phyloP scores from a whole-genome alignment of 1,284 basidiomycete genomes.

The Marasmius oreades region DNA sequence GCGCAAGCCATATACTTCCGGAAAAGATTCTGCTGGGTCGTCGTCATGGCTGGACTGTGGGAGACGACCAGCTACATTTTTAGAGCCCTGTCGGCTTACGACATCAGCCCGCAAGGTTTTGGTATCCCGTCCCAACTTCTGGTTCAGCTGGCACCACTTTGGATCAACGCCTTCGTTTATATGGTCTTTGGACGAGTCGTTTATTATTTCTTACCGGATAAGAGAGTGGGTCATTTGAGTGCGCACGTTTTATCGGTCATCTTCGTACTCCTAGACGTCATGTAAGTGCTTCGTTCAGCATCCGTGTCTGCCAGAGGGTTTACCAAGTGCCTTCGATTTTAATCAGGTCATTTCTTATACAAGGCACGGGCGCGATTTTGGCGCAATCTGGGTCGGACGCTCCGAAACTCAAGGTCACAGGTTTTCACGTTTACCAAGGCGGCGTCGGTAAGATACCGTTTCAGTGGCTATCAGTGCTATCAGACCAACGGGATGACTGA shows the following conservation, averaged over 20 bases:
- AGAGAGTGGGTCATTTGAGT: conserved; percentile 14
- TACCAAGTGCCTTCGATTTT: background rate
- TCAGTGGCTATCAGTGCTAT: background rate
- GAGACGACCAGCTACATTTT: conserved; percentile 17
- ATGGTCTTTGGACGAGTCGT: conserved; percentile 20
- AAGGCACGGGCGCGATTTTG: background rate
- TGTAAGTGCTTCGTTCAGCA: background rate
- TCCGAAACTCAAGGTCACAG: conserved; percentile 2
- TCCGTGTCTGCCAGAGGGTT: background rate
- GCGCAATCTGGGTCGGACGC: background rate
- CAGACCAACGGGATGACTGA: background rate
- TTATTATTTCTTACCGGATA: conserved; percentile 19
- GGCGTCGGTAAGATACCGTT: conserved; percentile 11
- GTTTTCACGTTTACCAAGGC: conserved; percentile 22
- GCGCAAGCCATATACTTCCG: conserved; percentile 14
- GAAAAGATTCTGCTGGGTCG: conserved; percentile 21
- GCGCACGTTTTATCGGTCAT: conserved; percentile 14
- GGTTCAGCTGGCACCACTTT: conserved; percentile 25
- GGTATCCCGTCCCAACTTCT: conserved; percentile 37
- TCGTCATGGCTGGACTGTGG: conserved; percentile 21
- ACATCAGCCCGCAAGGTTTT: conserved; percentile 38
- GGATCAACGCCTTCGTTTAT: conserved; percentile 23
- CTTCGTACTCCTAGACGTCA: conserved; percentile 20
- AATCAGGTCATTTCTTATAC: background rate
- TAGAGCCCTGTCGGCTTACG: conserved; percentile 27